phyloP scores from a whole-genome alignment of 257 asterid genomes.

The Solanum pinnatisectum region DNA sequence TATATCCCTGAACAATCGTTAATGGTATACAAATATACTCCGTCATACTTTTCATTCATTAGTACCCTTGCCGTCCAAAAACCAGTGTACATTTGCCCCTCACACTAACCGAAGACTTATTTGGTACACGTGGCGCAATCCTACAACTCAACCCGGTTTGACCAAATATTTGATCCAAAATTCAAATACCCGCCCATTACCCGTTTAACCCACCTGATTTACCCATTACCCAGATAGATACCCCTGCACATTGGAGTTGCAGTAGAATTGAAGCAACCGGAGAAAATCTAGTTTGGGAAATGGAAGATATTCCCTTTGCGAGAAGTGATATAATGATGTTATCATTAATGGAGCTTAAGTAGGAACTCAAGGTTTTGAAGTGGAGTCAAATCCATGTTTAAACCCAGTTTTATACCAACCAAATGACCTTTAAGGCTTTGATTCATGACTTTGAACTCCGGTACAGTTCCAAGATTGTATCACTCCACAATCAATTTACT shows the following conservation, averaged over 20 bases:
- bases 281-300: conserved; percentile 61
- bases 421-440: conserved; percentile 57
- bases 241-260: conserved; percentile 66
- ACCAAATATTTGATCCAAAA: too few relatives aligned
- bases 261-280: conserved; percentile 75
- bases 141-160: too few relatives aligned
- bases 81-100: too few relatives aligned
- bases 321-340: conserved; percentile 85
- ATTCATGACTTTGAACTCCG: conserved; percentile 61
- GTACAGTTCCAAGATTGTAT: conserved; percentile 66
- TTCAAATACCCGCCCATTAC: too few relatives aligned
- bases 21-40: too few relatives aligned
- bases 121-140: too few relatives aligned
- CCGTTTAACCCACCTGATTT: too few relatives aligned
- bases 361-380: conserved; percentile 76
- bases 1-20: too few relatives aligned
- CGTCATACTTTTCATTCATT: too few relatives aligned
- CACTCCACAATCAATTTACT: conserved; percentile 83
- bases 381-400: conserved; percentile 64
- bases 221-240: conserved; percentile 9
- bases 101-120: too few relatives aligned
- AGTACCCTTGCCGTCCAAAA: too few relatives aligned
- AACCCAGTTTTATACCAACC: conserved; percentile 70
- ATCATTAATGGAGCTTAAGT: conserved; percentile 77
- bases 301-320: conserved; percentile 85